Percentiles rank a stretch among this genome's conserved stretches.
phyloP scores from a whole-genome alignment of 2,329 filamentous ascomycete species.

The Alternaria sp. region DNA sequence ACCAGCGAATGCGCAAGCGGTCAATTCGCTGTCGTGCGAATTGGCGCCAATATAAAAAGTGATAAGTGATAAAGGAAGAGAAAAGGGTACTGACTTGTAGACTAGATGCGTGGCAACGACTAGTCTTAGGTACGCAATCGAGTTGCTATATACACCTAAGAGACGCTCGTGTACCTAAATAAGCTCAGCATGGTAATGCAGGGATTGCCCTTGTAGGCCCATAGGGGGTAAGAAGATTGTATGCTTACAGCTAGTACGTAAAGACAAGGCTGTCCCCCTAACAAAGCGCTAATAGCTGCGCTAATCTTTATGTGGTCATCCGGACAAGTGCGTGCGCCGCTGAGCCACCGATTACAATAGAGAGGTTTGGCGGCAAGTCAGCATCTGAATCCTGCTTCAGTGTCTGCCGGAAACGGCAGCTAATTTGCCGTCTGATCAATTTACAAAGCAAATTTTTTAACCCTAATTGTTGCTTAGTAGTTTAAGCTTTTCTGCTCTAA shows the following conservation, averaged over 20 bases:
- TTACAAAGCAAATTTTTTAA: too few relatives aligned
- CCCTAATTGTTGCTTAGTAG: too few relatives aligned
- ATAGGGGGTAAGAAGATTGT: not conserved
- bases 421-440: not conserved
- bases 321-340: not conserved
- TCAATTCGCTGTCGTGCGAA: too few relatives aligned
- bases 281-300: not conserved
- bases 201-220: not conserved
- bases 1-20: not conserved
- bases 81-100: too few relatives aligned
- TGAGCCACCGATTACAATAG: not conserved
- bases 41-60: too few relatives aligned
- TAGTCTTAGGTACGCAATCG: not conserved
- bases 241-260: not conserved
- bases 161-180: not conserved
- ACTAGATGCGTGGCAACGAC: not conserved
- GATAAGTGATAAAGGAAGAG: too few relatives aligned
- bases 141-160: not conserved
- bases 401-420: not conserved
- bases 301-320: not conserved
- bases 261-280: not conserved
- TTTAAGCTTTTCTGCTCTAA: too few relatives aligned
- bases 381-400: not conserved
- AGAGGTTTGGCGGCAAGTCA: not conserved
- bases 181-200: not conserved